These are phyloP conservation scores for Beauveria caledonica DNA, from an alignment of 2,329 filamentous ascomycete genomes.

Conservation along the genomic window DNA sequence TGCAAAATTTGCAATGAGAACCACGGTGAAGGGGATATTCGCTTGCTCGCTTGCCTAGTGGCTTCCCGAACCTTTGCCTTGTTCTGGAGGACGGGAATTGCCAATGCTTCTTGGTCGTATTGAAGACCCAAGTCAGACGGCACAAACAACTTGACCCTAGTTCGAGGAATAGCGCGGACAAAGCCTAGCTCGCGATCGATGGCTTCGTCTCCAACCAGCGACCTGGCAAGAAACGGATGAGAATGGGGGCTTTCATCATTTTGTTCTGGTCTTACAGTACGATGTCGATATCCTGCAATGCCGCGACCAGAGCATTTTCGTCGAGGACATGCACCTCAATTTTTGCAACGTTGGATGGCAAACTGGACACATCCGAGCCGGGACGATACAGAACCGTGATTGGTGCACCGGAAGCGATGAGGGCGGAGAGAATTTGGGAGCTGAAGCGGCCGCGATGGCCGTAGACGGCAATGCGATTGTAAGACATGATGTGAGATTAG, in stretches of 20 bases:
- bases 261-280: not conserved
- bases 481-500: not conserved
- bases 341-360: not conserved
- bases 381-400: not conserved
- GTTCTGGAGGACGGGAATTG: not conserved
- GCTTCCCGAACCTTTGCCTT: not conserved
- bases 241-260: not conserved
- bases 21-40: not conserved
- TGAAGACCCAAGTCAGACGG: not conserved
- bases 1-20: not conserved
- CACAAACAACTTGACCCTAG: not conserved
- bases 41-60: not conserved
- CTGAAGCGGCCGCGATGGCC: not conserved
- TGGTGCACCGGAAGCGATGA: not conserved
- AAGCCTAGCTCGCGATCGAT: not conserved
- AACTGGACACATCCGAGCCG: not conserved
- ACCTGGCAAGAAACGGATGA: not conserved
- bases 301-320: not conserved
- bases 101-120: not conserved
- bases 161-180: not conserved
- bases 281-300: not conserved
- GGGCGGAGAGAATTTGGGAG: not conserved
- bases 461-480: conserved; percentile 4
- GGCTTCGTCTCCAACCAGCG: not conserved
- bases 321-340: not conserved